Base-by-base conservation (phyloP, 371 early-diverging fungal genomes). In the Rhizopus stolonifer region DNA sequence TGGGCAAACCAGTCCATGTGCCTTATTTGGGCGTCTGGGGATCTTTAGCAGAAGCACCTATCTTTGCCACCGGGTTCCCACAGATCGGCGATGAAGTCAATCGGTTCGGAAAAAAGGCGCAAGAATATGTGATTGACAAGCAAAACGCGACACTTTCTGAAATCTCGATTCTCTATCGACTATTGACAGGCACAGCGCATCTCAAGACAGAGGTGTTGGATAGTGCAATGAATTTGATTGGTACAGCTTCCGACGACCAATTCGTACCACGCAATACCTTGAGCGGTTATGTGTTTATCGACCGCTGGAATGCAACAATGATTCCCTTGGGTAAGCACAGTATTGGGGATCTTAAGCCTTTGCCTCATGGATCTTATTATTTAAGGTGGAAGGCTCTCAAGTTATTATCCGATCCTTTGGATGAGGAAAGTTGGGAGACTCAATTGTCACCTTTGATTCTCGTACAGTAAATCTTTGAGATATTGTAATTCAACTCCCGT, bases 21-120 rank as follows among this genome's bases (percentile, higher is more conserved):
- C 86, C 86, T 6, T 86, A 82, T 55, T 56, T 75, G 21, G 86
- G 85, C 22, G 43, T 82, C 23, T 62, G 67, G 47, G 84, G 86
- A 1, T 62, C 79, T 24, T 43, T 80, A n/a, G 32, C 47, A 29
- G 52, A 69, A 13, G 56, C 84, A 2, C 83, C 81, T 5, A 76
- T 82, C 14, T 70, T 84, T 54, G 78, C 49, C 11, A 8, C 15
- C 4, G 52, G 54, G 0, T 73, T 61, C 29, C 77, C 74, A 34
- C 46, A 54, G 7, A 19, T 63, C n/a, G 34, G n/a, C 1, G 29
- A 48, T 10, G 59, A 48, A 2, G 31, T 11, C 10, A 39, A 10
- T 10, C 31, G 31, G 31, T 29, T 29, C 10, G 31, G 31, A 4
- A 29, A 29, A 10, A 29, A 29, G 14, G 17, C 23, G 3, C n/a